These are phyloP conservation scores for Ampelomyces quisqualis DNA, from an alignment of 2,329 filamentous ascomycete genomes.

Conservation along the genomic window DNA sequence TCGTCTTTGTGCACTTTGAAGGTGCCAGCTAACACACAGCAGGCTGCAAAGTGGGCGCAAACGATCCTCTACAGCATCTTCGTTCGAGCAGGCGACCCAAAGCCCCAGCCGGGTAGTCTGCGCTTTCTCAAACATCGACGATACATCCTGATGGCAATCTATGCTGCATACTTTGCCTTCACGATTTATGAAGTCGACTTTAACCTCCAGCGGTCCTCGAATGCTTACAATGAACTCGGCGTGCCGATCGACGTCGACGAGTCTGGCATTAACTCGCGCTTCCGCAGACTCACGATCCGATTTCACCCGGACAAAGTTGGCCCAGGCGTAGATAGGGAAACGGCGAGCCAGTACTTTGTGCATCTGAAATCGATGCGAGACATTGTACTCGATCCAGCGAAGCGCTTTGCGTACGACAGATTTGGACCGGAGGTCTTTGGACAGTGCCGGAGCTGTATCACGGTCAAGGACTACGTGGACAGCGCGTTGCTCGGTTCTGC, in stretches of 20 bases:
- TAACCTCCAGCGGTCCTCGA: slow-evolving; percentile 67
- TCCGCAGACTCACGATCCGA: slow-evolving; percentile 65
- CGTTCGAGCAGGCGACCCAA: slow-evolving; percentile 84
- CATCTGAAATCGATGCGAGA: slow-evolving; percentile 82
- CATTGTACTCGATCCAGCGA: slow-evolving; percentile 77
- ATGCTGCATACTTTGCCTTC: slow-evolving; percentile 81
- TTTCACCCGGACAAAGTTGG: slow-evolving; percentile 82
- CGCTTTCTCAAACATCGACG: slow-evolving; percentile 73
- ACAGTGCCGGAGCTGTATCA: slow-evolving; percentile 58
- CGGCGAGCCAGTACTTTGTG: slow-evolving; percentile 64
- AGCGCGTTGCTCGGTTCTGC: slow-evolving; percentile 55
- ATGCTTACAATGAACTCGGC: slow-evolving; percentile 78
- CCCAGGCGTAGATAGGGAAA: slow-evolving; percentile 26
- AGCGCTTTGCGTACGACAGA: slow-evolving; percentile 78
- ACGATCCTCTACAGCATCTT: slow-evolving; percentile 81
- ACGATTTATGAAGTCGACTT: slow-evolving; percentile 91
- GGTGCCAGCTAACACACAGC: slow-evolving; percentile 15
- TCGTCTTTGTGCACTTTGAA: neutral
- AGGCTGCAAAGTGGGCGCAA: slow-evolving; percentile 57
- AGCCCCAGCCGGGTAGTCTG: slow-evolving; percentile 66
- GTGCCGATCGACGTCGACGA: slow-evolving; percentile 70
- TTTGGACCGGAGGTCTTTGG: slow-evolving; percentile 70
- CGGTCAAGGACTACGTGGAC: slow-evolving; percentile 70
- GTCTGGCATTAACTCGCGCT: slow-evolving; percentile 76
- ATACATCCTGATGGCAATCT: slow-evolving; percentile 79